These are phyloP conservation scores for Oryza glumipatula DNA, from an alignment of 176 grass and related monocot species.

Conservation along the genomic window DNA sequence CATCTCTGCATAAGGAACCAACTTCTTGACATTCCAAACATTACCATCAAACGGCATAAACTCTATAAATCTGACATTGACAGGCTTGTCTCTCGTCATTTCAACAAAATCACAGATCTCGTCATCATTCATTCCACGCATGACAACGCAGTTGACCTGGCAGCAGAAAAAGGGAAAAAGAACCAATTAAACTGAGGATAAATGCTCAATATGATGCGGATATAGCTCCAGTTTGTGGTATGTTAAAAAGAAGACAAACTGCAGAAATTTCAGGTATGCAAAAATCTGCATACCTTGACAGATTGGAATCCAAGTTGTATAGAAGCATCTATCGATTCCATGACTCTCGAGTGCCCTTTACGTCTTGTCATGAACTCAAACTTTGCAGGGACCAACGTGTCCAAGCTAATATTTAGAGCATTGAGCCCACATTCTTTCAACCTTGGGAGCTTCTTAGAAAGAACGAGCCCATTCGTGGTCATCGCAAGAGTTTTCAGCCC, in stretches of 20 bases:
- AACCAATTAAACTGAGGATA: slow-evolving; percentile 14
- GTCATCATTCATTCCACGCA: slow-evolving; percentile 92
- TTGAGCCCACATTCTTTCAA: slow-evolving; percentile 86
- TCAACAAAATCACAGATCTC: slow-evolving; percentile 95
- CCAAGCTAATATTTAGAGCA: slow-evolving; percentile 96
- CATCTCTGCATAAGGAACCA: slow-evolving; percentile 93
- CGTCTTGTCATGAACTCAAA: slow-evolving; percentile 99
- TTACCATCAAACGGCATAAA: slow-evolving; percentile 99
- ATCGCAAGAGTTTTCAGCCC: slow-evolving; percentile 91
- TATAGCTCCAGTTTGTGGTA: slow-evolving; percentile 3
- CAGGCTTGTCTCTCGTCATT: slow-evolving; percentile 76
- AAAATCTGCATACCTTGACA: slow-evolving; percentile 64
- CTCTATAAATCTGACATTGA: slow-evolving; percentile 97
- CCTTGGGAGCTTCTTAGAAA: slow-evolving; percentile 83
- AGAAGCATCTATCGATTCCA: slow-evolving; percentile 79
- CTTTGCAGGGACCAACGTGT: slow-evolving; percentile 88
- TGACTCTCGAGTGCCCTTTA: slow-evolving; percentile 80
- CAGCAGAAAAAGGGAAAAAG: background rate
- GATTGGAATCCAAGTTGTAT: slow-evolving; percentile 79
- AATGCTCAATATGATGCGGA: background rate
- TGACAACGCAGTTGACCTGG: slow-evolving; percentile 93
- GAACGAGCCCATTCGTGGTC: slow-evolving; percentile 85
- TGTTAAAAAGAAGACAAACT: background rate
- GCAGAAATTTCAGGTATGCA: background rate
- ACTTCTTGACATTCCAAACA: slow-evolving; percentile 96